Conservation (phyloP, 176 grass and related monocot species). For the Carex cristatella region DNA sequence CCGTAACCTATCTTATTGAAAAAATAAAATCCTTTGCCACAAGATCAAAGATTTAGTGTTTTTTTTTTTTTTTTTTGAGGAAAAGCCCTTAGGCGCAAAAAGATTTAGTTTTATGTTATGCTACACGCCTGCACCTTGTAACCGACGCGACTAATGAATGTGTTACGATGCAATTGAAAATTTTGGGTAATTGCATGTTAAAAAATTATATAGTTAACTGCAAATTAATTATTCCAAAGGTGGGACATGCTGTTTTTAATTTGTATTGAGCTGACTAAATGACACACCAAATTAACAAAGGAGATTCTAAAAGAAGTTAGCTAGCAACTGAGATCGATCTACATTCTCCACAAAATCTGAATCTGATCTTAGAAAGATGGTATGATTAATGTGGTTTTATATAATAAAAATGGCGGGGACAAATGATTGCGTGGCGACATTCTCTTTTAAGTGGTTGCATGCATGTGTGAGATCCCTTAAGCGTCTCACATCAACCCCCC, state of each 20-base stretch:
- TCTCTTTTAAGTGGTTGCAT: slow-evolving; percentile 17
- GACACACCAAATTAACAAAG: background rate
- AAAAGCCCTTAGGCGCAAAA: too few relatives aligned
- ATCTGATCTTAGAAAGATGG: slow-evolving; percentile 19
- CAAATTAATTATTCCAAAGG: background rate
- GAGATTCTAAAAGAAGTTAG: background rate
- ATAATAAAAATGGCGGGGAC: background rate
- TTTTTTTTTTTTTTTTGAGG: too few relatives aligned
- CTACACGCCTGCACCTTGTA: too few relatives aligned
- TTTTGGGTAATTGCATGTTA: too few relatives aligned
- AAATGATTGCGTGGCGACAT: background rate
- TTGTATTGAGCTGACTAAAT: background rate
- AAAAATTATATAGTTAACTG: background rate
- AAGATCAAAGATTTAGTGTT: too few relatives aligned
- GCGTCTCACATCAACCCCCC: background rate
- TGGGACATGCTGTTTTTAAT: background rate
- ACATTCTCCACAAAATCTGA: background rate
- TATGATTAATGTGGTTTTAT: slow-evolving; percentile 6
- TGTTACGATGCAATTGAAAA: too few relatives aligned
- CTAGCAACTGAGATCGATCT: slow-evolving; percentile 23
- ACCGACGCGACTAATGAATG: too few relatives aligned
- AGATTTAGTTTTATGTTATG: too few relatives aligned
- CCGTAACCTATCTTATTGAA: too few relatives aligned
- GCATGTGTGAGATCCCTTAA: slow-evolving; percentile 20
- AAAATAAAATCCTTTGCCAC: too few relatives aligned